These are phyloP conservation scores for Pseudophaeomoniella oleicola DNA, from an alignment of 2,329 filamentous ascomycete species.

Conservation along the genomic window DNA sequence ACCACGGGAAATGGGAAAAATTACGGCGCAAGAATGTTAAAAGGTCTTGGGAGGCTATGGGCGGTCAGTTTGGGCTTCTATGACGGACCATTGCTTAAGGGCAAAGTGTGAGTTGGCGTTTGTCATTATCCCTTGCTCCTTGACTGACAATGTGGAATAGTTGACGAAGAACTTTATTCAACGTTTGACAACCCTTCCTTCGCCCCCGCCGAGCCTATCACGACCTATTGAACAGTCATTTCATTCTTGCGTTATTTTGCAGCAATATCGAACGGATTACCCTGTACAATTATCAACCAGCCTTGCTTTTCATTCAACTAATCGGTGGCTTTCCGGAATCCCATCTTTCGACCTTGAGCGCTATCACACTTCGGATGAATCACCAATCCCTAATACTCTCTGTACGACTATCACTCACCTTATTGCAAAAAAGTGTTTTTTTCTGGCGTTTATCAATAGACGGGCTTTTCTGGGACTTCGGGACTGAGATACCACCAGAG, in stretches of 20 bases:
- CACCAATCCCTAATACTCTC: neutral
- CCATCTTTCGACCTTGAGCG: too few relatives aligned
- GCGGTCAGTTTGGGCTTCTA: neutral
- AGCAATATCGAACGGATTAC: neutral
- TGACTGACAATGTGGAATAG: neutral
- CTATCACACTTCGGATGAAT: too few relatives aligned
- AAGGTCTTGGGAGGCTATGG: neutral
- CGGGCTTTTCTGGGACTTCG: neutral
- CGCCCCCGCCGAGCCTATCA: neutral
- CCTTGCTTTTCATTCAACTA: too few relatives aligned
- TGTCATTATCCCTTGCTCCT: neutral
- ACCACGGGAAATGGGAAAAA: neutral
- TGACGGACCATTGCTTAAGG: neutral
- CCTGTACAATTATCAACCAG: neutral
- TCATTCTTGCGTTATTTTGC: neutral
- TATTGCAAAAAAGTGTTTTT: slow-evolving; percentile 1
- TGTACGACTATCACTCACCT: neutral
- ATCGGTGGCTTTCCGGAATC: too few relatives aligned
- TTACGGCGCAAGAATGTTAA: neutral
- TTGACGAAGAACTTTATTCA: neutral
- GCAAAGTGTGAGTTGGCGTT: neutral
- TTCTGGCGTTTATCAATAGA: slow-evolving; percentile 2
- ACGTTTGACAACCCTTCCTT: neutral
- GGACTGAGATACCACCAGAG: slow-evolving; percentile 1
- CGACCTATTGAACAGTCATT: neutral